These are phyloP conservation scores for Pichia scutulata DNA, from an alignment of 805 yeast species.

Conservation along the genomic window DNA sequence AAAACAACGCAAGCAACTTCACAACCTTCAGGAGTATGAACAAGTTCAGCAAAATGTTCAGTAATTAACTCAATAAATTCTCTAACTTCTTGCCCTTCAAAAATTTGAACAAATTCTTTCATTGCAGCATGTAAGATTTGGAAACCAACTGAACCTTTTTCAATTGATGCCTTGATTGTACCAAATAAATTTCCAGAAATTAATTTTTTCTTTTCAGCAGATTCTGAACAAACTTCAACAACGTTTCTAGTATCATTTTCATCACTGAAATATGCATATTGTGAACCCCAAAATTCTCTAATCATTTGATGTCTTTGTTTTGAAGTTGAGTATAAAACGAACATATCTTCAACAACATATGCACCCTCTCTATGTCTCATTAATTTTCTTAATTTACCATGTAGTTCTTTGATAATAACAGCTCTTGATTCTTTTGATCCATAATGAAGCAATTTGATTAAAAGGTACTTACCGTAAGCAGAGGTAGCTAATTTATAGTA, in stretches of 20 bases:
- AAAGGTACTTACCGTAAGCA: slow-evolving; percentile 85
- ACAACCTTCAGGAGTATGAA: slow-evolving; percentile 90
- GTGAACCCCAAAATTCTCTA: slow-evolving; percentile 95
- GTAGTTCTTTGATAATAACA: slow-evolving; percentile 71
- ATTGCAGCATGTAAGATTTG: slow-evolving; percentile 93
- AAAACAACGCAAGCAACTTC: slow-evolving; percentile 81
- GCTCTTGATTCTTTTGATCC: slow-evolving; percentile 80
- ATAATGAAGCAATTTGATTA: slow-evolving; percentile 84
- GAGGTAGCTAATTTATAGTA: slow-evolving; percentile 82
- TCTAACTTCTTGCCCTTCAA: slow-evolving; percentile 60
- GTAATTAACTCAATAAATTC: slow-evolving; percentile 76
- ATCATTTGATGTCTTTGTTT: slow-evolving; percentile 87
- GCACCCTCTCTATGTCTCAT: slow-evolving; percentile 99
- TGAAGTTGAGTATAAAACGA: slow-evolving; percentile 71
- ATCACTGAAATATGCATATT: slow-evolving; percentile 83
- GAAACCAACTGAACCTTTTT: slow-evolving; percentile 94
- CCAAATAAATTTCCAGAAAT: slow-evolving; percentile 70
- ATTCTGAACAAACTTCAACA: slow-evolving; percentile 55
- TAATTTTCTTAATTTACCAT: slow-evolving; percentile 82
- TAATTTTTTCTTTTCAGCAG: slow-evolving; percentile 70
- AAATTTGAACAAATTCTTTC: slow-evolving; percentile 75
- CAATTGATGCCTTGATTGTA: slow-evolving; percentile 84
- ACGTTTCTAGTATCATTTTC: slow-evolving; percentile 57
- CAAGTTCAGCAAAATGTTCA: slow-evolving; percentile 90
- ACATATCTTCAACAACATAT: slow-evolving; percentile 90